phyloP scores from a whole-genome alignment of 768 basidiomycete species.

The Termitomyces sp. region DNA sequence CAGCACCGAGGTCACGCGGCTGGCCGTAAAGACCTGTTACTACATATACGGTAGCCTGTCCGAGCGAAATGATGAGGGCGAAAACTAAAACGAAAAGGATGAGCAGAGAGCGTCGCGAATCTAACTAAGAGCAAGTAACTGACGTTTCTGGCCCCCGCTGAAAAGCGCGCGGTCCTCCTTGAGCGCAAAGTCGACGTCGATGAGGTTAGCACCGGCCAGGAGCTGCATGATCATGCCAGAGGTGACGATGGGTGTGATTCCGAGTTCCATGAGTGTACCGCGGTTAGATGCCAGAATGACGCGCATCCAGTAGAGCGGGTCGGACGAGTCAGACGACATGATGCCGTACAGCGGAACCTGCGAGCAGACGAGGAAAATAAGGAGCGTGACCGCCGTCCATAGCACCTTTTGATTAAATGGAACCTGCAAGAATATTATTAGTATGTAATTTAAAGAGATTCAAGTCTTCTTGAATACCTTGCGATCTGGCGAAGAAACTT shows the following conservation, averaged over 20 bases:
- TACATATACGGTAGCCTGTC: constrained; percentile 96
- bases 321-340: constrained; percentile 98
- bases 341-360: constrained; percentile 99
- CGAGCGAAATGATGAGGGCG: constrained; percentile 92
- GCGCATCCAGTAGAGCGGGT: constrained; percentile 99
- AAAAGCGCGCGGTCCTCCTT: constrained; percentile 97
- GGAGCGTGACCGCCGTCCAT: constrained; percentile 98
- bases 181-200: constrained; percentile 94
- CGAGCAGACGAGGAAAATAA: constrained; percentile 99
- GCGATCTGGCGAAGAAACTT: constrained; percentile 96
- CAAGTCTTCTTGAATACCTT: constrained; percentile 49
- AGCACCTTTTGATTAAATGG: constrained; percentile 97
- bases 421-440: constrained; percentile 45
- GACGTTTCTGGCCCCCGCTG: constrained; percentile 95
- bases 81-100: constrained; percentile 56
- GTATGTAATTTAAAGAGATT: background rate
- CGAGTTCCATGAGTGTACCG: constrained; percentile 98
- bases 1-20: constrained; percentile 89
- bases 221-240: constrained; percentile 99
- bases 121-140: constrained; percentile 22
- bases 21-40: constrained; percentile 95
- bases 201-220: constrained; percentile 92
- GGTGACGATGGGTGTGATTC: constrained; percentile 96
- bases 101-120: background rate
- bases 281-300: constrained; percentile 98